A percentile compares a stretch with the other conserved stretches of the same genome.
phyloP scores from a whole-genome alignment of 495 filamentous ascomycete species.

The Xanthoparmelia taractica region DNA sequence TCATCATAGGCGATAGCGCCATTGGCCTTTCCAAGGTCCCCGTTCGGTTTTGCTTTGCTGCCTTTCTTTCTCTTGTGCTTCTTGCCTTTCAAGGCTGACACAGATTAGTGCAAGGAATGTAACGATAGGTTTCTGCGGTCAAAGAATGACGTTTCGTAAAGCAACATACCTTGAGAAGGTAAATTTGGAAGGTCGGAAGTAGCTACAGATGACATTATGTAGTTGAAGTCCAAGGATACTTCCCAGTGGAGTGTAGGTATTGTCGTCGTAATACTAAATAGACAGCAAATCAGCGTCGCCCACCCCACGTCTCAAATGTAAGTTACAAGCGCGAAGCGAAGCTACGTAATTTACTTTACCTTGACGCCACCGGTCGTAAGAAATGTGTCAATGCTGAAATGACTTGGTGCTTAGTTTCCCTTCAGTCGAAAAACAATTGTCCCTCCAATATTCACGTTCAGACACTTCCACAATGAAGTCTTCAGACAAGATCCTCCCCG shows the following conservation, averaged over 20 bases:
- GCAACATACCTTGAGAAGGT: conserved; percentile 27
- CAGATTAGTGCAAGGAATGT: background rate
- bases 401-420: no score
- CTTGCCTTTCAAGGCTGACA: conserved; percentile 42
- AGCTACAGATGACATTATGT: conserved; percentile 26
- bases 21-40: conserved; percentile 27
- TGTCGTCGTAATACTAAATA: conserved; percentile 8
- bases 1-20: conserved; percentile 28
- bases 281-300: background rate
- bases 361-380: background rate
- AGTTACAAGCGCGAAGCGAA: background rate
- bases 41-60: conserved; percentile 28
- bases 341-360: background rate
- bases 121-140: background rate
- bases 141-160: background rate
- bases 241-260: background rate
- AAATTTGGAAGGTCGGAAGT: conserved; percentile 25
- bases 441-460: background rate
- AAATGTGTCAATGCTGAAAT: conserved; percentile 3
- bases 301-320: background rate
- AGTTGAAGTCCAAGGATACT: background rate
- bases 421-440: no score
- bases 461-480: conserved; percentile 13
- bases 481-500: conserved; percentile 32
- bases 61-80: conserved; percentile 65